Evolutionary conservation across 305 asterid species (phyloP), one percentile per base, ranked within the genome.

Genomic region (Nicotiana rustica): DNA sequence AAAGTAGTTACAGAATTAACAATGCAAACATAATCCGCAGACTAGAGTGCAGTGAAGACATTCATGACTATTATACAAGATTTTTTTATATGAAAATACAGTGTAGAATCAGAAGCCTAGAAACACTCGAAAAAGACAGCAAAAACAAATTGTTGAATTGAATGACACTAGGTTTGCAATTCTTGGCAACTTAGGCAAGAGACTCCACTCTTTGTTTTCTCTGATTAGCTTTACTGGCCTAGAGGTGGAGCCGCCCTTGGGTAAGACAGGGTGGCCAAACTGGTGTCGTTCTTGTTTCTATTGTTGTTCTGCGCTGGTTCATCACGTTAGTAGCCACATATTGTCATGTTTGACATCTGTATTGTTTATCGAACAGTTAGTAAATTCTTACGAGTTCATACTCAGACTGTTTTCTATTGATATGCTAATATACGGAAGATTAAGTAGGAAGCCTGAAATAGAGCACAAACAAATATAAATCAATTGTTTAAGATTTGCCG

Each of bases 131-230:
- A 81, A 86, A 44, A 41, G 84, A 79, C 55, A 78, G 69, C 12
- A 66, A 60, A 81, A 73, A 64, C 60, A 21, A 77, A 38, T 64
- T 73, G 83, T 31, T 29, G 33, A 44, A 81, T 19, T 62, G 81
- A 77, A 12, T 14, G 79, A 7, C 79, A 10, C 2, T 0, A 41
- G 10, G 47, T 41, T 41, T 61, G 73, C 66, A 75, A 75, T 76
- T 79, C 81, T 67, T 7, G 60, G 83, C 79, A 85, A 86, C 87
- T 92, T 83, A 89, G 85, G 91, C 88, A 84, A 90, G 90, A 67
- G 97, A 78, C 86, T 90, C 97, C 83, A 85, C 83, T 88, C 90
- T 25, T 82, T 89, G 85, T 91, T 92, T 85, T 91, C 90, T 82
- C 83, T 87, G 87, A 89, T 87, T 15, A 94, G 84, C 47, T 7